These are phyloP conservation scores for Clohesyomyces aquaticus DNA, from an alignment of 495 filamentous ascomycete genomes.

Conservation along the genomic window DNA sequence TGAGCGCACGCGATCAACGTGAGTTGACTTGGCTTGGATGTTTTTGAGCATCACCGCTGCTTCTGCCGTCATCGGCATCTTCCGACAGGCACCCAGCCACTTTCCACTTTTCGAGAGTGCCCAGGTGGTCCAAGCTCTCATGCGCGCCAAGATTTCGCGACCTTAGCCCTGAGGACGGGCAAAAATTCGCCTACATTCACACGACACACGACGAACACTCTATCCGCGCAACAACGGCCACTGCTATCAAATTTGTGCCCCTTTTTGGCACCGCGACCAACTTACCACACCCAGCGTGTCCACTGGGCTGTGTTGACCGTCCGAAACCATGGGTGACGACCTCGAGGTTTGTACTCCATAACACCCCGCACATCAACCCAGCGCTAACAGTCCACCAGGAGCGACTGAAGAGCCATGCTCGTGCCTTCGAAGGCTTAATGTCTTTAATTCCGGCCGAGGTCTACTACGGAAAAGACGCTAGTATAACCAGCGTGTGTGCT, in stretches of 20 bases:
- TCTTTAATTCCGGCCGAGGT: slow-evolving; percentile 91
- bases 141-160: neutral
- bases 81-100: neutral
- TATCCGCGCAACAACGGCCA: neutral
- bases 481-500: slow-evolving; percentile 76
- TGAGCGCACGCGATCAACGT: too few relatives aligned
- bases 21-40: too few relatives aligned
- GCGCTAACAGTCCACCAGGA: slow-evolving; percentile 58
- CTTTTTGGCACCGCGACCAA: neutral
- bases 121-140: too few relatives aligned
- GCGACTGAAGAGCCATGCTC: slow-evolving; percentile 79
- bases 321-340: slow-evolving; percentile 40
- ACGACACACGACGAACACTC: slow-evolving; percentile 3
- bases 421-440: slow-evolving; percentile 87
- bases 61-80: neutral
- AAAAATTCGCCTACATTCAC: slow-evolving; percentile 3
- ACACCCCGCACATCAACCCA: slow-evolving; percentile 26
- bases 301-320: neutral
- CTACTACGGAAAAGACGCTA: slow-evolving; percentile 85
- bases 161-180: too few relatives aligned
- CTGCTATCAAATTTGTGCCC: neutral
- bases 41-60: neutral
- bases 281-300: neutral
- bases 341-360: slow-evolving; percentile 40
- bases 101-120: too few relatives aligned